Evolutionary conservation across 2,329 filamentous ascomycete species (phyloP).

Genomic region (Monosporascus sp.): DNA sequence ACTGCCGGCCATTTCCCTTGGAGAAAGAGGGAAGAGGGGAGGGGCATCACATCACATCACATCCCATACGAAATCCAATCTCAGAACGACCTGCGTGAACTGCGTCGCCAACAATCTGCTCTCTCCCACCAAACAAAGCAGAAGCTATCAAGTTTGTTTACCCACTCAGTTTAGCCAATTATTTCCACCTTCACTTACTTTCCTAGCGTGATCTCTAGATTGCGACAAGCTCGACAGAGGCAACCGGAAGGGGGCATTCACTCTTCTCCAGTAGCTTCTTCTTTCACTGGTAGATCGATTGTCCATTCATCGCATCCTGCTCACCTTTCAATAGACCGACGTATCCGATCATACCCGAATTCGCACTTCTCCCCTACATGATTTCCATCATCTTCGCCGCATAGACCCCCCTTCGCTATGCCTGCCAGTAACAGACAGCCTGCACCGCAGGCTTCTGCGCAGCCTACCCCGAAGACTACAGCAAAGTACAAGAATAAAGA

Average conservation of each 20-base stretch:
- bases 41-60: neutral
- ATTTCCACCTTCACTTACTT: neutral
- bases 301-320: neutral
- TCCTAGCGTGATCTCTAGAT: neutral
- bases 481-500: conserved; percentile 64
- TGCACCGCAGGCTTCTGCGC: conserved; percentile 44
- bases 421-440: conserved; percentile 49
- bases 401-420: conserved; percentile 29
- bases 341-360: conserved; percentile 9
- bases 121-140: neutral
- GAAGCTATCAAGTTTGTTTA: neutral
- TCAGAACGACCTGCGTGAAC: neutral
- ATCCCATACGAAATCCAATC: neutral
- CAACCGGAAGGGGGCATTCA: neutral
- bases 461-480: conserved; percentile 46
- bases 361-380: conserved; percentile 12
- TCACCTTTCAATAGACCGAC: conserved; percentile 3
- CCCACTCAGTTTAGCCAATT: neutral
- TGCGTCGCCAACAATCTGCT: neutral
- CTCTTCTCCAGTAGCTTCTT: neutral
- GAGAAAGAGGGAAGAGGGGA: neutral
- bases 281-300: neutral
- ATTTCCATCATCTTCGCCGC: conserved; percentile 16
- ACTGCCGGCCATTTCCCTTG: neutral
- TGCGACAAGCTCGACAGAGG: neutral